Evolutionary conservation across 73 alveolate genomes (phyloP), one percentile per base, ranked within the genome.

Genomic region (Halteria grandinella): DNA sequence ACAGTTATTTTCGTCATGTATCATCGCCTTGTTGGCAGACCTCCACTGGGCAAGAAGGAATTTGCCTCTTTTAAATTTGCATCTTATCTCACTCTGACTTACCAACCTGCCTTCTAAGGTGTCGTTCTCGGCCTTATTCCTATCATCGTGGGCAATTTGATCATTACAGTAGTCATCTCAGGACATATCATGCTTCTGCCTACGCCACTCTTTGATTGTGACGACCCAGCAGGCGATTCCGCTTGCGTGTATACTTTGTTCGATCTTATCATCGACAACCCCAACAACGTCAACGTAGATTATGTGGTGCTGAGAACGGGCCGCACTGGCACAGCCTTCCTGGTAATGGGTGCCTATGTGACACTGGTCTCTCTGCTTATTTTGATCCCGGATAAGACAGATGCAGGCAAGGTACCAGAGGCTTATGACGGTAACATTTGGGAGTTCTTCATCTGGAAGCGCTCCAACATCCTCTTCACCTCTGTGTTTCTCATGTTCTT

Each of bases 401-500:
- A 86, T 0, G 82, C 77, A 40, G 83, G 41, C 0, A 83, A 86
- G 51, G 75, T 82, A 0, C 79, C 90, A 29, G 97, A 89, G 70
- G 62, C 95, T 2, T 85, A 54, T 52, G 94, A 88, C 69, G 97
- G 97, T n/a, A 94, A 94, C 72, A 78, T 91, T 45, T 94, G 97
- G 96, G 93, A 83, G 55, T 92, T 52, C 79, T 80, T 73, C 28
- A 55, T 63, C 40, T 94, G 98, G 97, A 91, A 79, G 59, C 47
- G 97, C 47, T 43, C 81, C 11, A 64, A 77, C 50, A 84, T 83
- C 64, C 50, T 89, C 28, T 91, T 75, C 83, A 83, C 74, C 27
- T 82, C 95, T n/a, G 27, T 74, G 21, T 72, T 94, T 51, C 64
- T 84, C 43, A 33, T 91, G 37, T 63, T 81, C 70, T 27, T 84